Base-by-base conservation (phyloP, 176 grass and related monocot genomes). In the Oryza glumipatula region DNA sequence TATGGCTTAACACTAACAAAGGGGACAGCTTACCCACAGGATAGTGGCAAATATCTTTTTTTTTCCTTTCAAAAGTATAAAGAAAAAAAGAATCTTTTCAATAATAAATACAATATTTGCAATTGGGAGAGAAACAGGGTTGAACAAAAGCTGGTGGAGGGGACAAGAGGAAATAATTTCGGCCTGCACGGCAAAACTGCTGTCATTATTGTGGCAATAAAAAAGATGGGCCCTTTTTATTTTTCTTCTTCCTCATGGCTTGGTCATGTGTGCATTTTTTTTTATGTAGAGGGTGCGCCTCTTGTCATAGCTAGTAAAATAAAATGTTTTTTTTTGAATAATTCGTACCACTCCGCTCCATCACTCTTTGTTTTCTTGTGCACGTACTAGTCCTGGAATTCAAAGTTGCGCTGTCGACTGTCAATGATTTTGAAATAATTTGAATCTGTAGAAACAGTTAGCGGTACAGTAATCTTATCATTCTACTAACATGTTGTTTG, bases 21-120 rank as follows among this genome's bases (percentile, higher is more conserved):
- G 66, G 71, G n/a, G 83, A 91, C 89, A 79, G 86, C 86, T 91
- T 85, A 82, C 76, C 75, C 60, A 12, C 47, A 60, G 46, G 68
- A 32, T 63, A 10, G 54, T 82, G 77, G 84, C 65, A 63, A 45
- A 85, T 68, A 83, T 73, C 76, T 52, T 79, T 13, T 85, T 49
- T 14, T 17, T 63, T 48, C 3, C 80, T 38, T 11, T 77, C 51
- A 80, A 61, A 39, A 41, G 33, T 9, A 41, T 41, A 19, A 17
- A n/a, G 19, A 4, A n/a, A 75, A 63, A 65, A 32, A 33, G 17
- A 64, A 66, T 74, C 39, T 65, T 73, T 67, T 56, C 26, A 65
- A 28, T 74, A 11, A 79, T 74, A 11, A 11, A 32, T 32, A 32
- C 30, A 79, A 36, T 80, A 47, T 14, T 49, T 38, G 61, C 81